Base-by-base conservation (phyloP, 371 early-diverging fungal species). In the Zopfochytrium polystomum region DNA sequence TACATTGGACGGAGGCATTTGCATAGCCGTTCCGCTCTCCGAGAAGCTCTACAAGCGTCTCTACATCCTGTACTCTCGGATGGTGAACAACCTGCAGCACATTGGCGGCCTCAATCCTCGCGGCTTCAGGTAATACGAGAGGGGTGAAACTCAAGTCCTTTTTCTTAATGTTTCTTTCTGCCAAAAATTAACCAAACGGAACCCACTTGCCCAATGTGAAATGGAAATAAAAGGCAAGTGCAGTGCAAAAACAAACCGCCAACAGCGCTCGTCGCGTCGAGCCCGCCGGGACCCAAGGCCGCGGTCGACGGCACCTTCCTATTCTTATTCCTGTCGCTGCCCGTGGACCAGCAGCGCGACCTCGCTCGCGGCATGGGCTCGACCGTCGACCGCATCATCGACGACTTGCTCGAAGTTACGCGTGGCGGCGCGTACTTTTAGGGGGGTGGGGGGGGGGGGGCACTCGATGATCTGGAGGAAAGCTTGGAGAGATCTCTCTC, bases 91-190 rank as follows among this genome's bases (percentile, higher is more conserved):
- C 23, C 54, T 91, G 0, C 89, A 86, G 54, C 93, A 91, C 58
- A 74, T 84, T 26, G 95, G 92, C 5, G 96, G 94, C 9, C 71
- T 98, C 33, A 96, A 98, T 67, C 96, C 99, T 1, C 80, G 92
- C 51, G 93, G 92, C 6, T 95, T 58, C 58, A 52, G 75, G 72
- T 75, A 66, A 6, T 48, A 3, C 7, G n/a, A n/a, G n/a, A n/a
- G n/a, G n/a, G n/a, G 32, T 32, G 45, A 47, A 1, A 34, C 20
- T 18, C 0, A 47, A 22, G 42, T 11, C 29, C 25, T 25, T 33
- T 25, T 11, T 30, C 13, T n/a, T 18, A 54, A 57, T 60, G 23
- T 22, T 44, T 9, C 27, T 22, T 45, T 59, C 46, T 35, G 34
- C 29, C 13, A n/a, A 42, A 7, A 25, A 3, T 23, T 29, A 7